phyloP scores from a whole-genome alignment of 148 eudicot species.

The Selenicereus undatus region DNA sequence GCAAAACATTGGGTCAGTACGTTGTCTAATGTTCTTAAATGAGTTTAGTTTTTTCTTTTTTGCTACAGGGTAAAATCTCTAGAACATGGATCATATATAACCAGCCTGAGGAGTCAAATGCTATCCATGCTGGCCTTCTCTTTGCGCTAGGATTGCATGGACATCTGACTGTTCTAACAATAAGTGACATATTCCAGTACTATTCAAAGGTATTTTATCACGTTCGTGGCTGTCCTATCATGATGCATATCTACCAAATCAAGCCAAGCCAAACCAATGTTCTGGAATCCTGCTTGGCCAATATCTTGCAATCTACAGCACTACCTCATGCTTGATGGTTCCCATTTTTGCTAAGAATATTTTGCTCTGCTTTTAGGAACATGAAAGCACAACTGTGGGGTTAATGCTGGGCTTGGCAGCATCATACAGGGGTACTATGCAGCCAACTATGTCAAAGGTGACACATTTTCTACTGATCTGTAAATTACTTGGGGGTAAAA shows the following conservation, averaged over 20 bases:
- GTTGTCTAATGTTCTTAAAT: neutral
- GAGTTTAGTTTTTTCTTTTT: conserved; percentile 4
- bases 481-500: neutral
- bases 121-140: conserved; percentile 90
- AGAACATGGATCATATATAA: conserved; percentile 97
- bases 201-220: conserved; percentile 53
- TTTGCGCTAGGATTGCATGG: conserved; percentile 94
- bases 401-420: conserved; percentile 99
- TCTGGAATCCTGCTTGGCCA: neutral
- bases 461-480: conserved; percentile 10
- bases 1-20: neutral
- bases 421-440: conserved; percentile 91
- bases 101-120: conserved; percentile 84
- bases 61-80: conserved; percentile 82
- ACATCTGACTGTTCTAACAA: conserved; percentile 68
- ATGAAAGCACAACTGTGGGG: conserved; percentile 95
- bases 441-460: conserved; percentile 92
- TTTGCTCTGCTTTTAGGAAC: conserved; percentile 47
- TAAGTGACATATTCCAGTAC: conserved; percentile 80
- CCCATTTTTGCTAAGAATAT: conserved; percentile 3
- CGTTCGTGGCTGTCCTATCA: neutral
- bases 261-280: neutral
- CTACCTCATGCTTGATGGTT: neutral
- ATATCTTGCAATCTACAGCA: neutral
- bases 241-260: neutral